Conservation (phyloP, 306 rosid genomes). For the Fagus crenata region DNA sequence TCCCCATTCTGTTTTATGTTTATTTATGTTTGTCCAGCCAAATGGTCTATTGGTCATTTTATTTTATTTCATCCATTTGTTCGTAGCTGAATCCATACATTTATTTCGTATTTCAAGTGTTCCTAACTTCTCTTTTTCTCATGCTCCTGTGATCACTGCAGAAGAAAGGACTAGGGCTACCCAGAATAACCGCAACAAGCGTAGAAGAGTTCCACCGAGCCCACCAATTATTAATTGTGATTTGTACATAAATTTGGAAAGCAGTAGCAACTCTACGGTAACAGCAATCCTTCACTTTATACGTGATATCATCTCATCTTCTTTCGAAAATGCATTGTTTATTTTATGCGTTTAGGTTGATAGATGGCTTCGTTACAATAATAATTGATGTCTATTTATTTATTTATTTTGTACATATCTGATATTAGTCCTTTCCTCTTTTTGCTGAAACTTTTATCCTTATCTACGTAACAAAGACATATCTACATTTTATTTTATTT, state of each 20-base stretch:
- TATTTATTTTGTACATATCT: not conserved
- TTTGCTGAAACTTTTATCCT: constrained; percentile 18
- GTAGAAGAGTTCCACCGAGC: constrained; percentile 49
- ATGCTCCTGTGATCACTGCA: constrained; percentile 34
- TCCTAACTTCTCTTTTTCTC: constrained; percentile 16
- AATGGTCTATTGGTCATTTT: not conserved
- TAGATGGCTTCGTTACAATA: not conserved
- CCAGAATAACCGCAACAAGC: constrained; percentile 48
- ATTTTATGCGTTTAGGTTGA: not conserved
- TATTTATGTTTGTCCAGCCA: not conserved
- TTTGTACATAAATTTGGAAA: constrained; percentile 66
- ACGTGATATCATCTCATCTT: constrained; percentile 18
- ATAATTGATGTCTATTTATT: not conserved
- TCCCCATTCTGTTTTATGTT: not conserved
- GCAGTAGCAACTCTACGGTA: constrained; percentile 67
- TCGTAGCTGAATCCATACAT: constrained; percentile 5
- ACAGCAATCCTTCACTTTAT: constrained; percentile 9
- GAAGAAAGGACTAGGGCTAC: constrained; percentile 48
- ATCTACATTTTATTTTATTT: not conserved
- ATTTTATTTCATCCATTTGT: not conserved
- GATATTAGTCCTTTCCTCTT: not conserved
- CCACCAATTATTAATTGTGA: constrained; percentile 52
- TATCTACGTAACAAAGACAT: not conserved
- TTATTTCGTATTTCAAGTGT: constrained; percentile 1
- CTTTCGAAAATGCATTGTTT: not conserved